Evolutionary conservation across 805 yeast genomes (phyloP), one percentile per base, ranked within the genome.

Genomic region (Starmera dryadoides): DNA sequence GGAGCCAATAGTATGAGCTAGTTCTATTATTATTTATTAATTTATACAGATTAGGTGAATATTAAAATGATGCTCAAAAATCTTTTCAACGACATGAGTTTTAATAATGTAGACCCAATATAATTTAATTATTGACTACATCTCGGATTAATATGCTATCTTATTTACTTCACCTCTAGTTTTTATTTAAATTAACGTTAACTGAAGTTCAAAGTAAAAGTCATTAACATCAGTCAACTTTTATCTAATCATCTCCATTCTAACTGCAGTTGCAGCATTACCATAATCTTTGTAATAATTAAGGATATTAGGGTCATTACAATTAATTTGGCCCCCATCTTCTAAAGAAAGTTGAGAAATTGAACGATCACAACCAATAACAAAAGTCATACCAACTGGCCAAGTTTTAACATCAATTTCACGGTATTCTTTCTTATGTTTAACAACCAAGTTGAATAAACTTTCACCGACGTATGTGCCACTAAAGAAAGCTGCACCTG

Each of bases 401-500:
- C 49, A 49, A 14, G 36, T 43, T 2, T 25, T 38, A 7, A 51
- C 14, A 28, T 48, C 48, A 8, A 47, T 41, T 10, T 32, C 22
- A 2, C 39, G 42, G 37, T 46, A 48, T 19, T 35, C 45, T 28
- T 42, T 26, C 26, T 39, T 41, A 1, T 39, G 44, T 25, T 36
- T 35, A 2, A 46, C 46, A 2, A 45, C 8, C 10, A 52, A 16
- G 33, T 53, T 50, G 29, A 37, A 38, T 28, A 52, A 10, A 5
- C 46, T 41, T 25, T 46, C 38, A 3, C 52, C 52, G n/a, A 45
- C 56, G 26, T 35, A 30, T 12, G 39, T 40, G 18, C 56, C 58
- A 25, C 50, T 53, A 15, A 40, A 46, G 42, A 42, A 53, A 9
- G 71, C 71, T 44, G 62, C 65, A 3, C 70, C 70, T 5, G 70